phyloP scores from a whole-genome alignment of 2,329 filamentous ascomycete genomes.

The Aspergillus pseudoviridinutans region DNA sequence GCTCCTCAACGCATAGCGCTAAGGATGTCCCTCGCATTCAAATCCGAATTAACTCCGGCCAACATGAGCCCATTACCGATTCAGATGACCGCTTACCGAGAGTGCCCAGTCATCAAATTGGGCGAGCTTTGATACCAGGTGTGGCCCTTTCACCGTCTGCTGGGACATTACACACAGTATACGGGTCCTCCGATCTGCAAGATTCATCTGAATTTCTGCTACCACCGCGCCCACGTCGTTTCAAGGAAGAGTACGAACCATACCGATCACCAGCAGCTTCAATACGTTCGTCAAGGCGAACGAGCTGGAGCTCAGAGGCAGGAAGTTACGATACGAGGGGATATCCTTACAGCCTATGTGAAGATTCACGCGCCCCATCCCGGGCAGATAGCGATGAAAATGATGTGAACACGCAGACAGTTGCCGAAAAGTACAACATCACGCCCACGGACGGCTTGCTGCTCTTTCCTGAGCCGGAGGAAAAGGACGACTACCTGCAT shows the following conservation, averaged over 20 bases:
- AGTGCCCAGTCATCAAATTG: constrained; percentile 9
- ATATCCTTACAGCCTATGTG: constrained; percentile 53
- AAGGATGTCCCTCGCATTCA: constrained; percentile 55
- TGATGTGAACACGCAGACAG: constrained; percentile 66
- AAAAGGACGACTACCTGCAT: constrained; percentile 69
- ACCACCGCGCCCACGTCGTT: constrained; percentile 45
- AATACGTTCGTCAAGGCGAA: constrained; percentile 55
- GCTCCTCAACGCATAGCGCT: constrained; percentile 6
- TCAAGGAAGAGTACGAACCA: constrained; percentile 49
- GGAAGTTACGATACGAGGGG: constrained; percentile 51
- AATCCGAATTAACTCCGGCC: constrained; percentile 61
- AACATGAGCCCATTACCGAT: constrained; percentile 48
- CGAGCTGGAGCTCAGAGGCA: constrained; percentile 62
- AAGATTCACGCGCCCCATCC: constrained; percentile 57
- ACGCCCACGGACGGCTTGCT: constrained; percentile 63
- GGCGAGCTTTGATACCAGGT: constrained; percentile 18
- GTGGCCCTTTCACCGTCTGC: constrained; percentile 20
- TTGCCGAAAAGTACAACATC: constrained; percentile 71
- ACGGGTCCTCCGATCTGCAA: constrained; percentile 50
- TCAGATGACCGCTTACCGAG: constrained; percentile 26
- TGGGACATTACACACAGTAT: constrained; percentile 33
- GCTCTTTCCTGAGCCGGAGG: constrained; percentile 67
- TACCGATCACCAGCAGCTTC: constrained; percentile 48
- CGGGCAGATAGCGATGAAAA: constrained; percentile 62
- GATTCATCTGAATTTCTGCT: constrained; percentile 38